Conservation (phyloP, 176 grass and related monocot genomes). For the Zizania latifolia region DNA sequence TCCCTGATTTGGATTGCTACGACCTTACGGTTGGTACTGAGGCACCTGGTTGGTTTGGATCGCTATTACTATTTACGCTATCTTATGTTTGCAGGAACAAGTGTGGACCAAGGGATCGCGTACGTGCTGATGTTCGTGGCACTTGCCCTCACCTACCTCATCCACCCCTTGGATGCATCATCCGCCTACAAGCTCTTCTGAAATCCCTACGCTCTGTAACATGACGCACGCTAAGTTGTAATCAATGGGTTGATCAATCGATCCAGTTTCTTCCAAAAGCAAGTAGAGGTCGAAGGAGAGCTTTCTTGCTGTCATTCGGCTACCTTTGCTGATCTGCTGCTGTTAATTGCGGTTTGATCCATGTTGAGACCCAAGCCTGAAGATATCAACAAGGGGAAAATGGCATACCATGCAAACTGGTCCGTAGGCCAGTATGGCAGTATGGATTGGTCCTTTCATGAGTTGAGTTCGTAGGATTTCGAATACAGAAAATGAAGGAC, state of each 20-base stretch:
- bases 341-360: neutral
- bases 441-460: neutral
- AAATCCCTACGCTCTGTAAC: too few relatives aligned
- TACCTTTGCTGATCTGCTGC: neutral
- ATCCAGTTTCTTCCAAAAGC: neutral
- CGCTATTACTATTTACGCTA: too few relatives aligned
- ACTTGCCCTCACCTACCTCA: slow-evolving; percentile 46
- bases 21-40: too few relatives aligned
- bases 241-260: neutral
- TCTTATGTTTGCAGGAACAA: slow-evolving; percentile 39
- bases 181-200: slow-evolving; percentile 28
- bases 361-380: too few relatives aligned
- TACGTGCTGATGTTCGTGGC: slow-evolving; percentile 48
- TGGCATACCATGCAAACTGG: neutral
- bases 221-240: too few relatives aligned
- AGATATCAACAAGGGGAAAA: neutral
- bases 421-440: too few relatives aligned
- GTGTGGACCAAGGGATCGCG: slow-evolving; percentile 49
- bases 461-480: neutral
- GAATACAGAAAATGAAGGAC: neutral
- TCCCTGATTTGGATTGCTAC: too few relatives aligned
- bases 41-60: too few relatives aligned
- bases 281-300: neutral
- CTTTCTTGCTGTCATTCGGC: neutral
- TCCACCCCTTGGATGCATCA: slow-evolving; percentile 45